Conservation (phyloP, 192 early-diverging fungal species). For the Umbelopsis ramanniana region DNA sequence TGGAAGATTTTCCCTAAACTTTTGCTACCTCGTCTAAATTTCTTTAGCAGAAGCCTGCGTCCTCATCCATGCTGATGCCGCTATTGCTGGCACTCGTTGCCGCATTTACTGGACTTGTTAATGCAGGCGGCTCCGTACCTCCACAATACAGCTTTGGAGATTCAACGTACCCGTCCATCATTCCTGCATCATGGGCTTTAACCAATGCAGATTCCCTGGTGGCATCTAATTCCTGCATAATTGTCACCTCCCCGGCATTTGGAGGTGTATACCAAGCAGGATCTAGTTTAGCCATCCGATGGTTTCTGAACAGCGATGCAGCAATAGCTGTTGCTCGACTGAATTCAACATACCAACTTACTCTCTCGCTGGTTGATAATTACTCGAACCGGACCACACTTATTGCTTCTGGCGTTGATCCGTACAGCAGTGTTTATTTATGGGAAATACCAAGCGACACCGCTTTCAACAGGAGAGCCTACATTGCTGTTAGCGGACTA, state of each 20-base stretch:
- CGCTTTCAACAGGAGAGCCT: slow-evolving; percentile 6
- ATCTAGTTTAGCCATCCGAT: slow-evolving; percentile 9
- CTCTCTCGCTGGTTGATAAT: slow-evolving; percentile 15
- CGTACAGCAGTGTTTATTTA: slow-evolving; percentile 22
- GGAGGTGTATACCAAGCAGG: slow-evolving; percentile 11
- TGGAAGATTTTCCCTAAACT: background rate
- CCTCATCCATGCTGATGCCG: slow-evolving; percentile 6
- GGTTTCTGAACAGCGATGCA: background rate
- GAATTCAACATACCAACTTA: slow-evolving; percentile 2
- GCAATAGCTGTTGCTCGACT: background rate
- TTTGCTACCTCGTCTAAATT: background rate
- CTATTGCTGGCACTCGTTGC: slow-evolving; percentile 15
- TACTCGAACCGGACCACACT: background rate
- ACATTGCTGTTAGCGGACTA: slow-evolving; percentile 5
- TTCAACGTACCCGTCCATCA: background rate
- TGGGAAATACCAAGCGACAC: slow-evolving; percentile 15
- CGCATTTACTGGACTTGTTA: background rate
- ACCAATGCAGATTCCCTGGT: background rate
- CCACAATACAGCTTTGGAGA: background rate
- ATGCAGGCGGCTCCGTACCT: slow-evolving; percentile 5
- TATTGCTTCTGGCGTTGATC: slow-evolving; percentile 19
- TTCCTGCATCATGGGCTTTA: slow-evolving; percentile 9
- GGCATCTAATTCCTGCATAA: background rate
- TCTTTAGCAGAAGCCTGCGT: background rate
- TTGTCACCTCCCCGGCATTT: slow-evolving; percentile 5